Base-by-base conservation (phyloP, 2,329 filamentous ascomycete genomes). In the Penicillium sp. region DNA sequence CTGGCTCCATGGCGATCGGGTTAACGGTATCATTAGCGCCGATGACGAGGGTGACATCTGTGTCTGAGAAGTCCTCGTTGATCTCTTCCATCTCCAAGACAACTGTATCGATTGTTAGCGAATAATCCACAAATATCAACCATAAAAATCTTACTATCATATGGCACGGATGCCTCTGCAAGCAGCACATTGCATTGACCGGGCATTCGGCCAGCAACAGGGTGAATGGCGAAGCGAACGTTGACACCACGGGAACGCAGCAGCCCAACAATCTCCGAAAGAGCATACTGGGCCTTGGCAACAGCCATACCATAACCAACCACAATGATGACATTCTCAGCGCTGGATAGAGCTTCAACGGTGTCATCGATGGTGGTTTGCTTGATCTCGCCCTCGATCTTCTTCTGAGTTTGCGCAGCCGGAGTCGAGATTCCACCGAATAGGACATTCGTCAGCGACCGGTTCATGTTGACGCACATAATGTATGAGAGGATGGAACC, bases 31-130 rank as follows among this genome's bases (percentile, higher is more conserved):
- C 92, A 66, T 96, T 96, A 9, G 92, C 92, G 3, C 92, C 92
- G 68, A 96, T 96, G 0, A 96, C 91, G 4, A 96, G 83, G 0
- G 90, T 92, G 10, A 96, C 81, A 68, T 96, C 92, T 0, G 92
- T 96, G 29, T 94, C 89, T 7, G 82, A 75, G 73, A 96, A 96
- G 68, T 96, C 91, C 61, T 96, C 91, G 73, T 96, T 96, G 77
- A 96, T 96, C 79, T 96, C 92, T 66, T 96, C 92, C 91, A 96
- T 96, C 77, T 96, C 91, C 45, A 96, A 82, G 29, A 96, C 91
- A 55, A 96, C 78, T 78, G 5, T 6, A 7, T 27, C 42, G 2
- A 49, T 31, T 53, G 59, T 67, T 58, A 68, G 65, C 47, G 23
- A 15, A 33, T 33, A 33, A 6, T 33, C 12, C 12, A 33, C 31